These are phyloP conservation scores for Aristolochia contorta DNA, from an alignment of 164 flowering plant genomes.

Conservation along the genomic window DNA sequence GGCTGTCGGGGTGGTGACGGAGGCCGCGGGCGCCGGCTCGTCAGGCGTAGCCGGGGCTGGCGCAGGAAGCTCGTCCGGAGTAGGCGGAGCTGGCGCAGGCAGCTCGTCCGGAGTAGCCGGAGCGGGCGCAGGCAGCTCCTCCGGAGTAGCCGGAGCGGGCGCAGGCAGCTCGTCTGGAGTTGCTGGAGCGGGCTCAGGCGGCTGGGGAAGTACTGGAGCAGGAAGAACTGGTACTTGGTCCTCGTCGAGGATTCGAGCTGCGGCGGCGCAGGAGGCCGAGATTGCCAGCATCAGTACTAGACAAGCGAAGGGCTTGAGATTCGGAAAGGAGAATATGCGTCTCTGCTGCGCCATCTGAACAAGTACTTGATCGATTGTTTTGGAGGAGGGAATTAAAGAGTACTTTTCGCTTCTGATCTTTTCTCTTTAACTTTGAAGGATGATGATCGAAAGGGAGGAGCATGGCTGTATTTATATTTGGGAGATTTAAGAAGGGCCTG, in stretches of 20 bases:
- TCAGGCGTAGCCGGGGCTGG: too few species aligned
- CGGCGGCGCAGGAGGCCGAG: conserved; percentile 19
- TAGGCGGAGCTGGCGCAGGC: too few species aligned
- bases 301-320: conserved; percentile 17
- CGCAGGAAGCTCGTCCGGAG: too few species aligned
- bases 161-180: conserved; percentile 8
- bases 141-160: conserved; percentile 6
- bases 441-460: not conserved
- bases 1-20: too few species aligned
- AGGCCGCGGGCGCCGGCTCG: too few species aligned
- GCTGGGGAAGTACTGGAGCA: not conserved
- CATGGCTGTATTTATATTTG: conserved; percentile 3
- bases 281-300: conserved; percentile 23
- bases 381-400: too few species aligned
- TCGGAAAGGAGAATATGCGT: not conserved
- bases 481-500: not conserved
- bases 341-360: conserved; percentile 19
- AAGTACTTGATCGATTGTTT: not conserved
- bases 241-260: conserved; percentile 50
- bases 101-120: too few species aligned
- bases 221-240: conserved; percentile 8
- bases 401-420: not conserved
- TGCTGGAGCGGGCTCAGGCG: conserved; percentile 2
- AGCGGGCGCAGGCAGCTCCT: conserved; percentile 1
- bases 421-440: not conserved